Base-by-base conservation (phyloP, 768 basidiomycete species). In the Xanthoconium purpureum region DNA sequence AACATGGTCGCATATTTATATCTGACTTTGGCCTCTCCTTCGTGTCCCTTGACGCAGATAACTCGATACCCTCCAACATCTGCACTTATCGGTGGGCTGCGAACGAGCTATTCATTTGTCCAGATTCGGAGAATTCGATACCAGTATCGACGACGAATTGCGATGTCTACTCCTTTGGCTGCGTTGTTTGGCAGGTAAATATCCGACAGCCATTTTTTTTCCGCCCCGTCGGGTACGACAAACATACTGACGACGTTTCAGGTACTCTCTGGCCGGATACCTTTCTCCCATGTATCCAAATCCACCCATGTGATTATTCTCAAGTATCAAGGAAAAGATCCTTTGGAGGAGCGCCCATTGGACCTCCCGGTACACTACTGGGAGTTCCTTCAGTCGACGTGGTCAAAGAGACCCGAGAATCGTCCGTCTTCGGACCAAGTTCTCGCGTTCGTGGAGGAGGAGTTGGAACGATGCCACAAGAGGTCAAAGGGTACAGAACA, bases 1-100 rank as follows among this genome's bases (percentile, higher is more conserved):
- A 54, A 1, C 11, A 32, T 36, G 60, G 56, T 1, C n/a, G 9
- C n/a, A 40, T 48, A 36, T 61, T 5, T 14, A 62, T 62, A 1
- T 57, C 61, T n/a, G 60, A 61, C 32, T 62, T 62, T 43, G 60
- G 60, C 5, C 49, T 62, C 7, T 53, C 61, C 1, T 50, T 42
- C 32, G n/a, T 18, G 15, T 50, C 42, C 40, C 44, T 28, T 17
- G 51, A 61, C 1, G 20, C 15, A 9, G 38, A 47, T 13, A 43
- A 62, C 7, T 62, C 51, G 1, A 47, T 47, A 28, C 47, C 47
- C 11, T 57, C 60, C 14, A 49, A 20, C 11, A 52, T 62, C 17
- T 57, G 61, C 28, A 39, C 61, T 18, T 20, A 36, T 18, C 50
- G 55, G 0, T 62, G 59, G 60, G 59, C 54, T 17, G 60, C 60